A percentile compares a stretch with the other conserved stretches of the same genome.
Conservation (phyloP, 352 stramenopile species). For the Halophytophthora batemanensis region DNA sequence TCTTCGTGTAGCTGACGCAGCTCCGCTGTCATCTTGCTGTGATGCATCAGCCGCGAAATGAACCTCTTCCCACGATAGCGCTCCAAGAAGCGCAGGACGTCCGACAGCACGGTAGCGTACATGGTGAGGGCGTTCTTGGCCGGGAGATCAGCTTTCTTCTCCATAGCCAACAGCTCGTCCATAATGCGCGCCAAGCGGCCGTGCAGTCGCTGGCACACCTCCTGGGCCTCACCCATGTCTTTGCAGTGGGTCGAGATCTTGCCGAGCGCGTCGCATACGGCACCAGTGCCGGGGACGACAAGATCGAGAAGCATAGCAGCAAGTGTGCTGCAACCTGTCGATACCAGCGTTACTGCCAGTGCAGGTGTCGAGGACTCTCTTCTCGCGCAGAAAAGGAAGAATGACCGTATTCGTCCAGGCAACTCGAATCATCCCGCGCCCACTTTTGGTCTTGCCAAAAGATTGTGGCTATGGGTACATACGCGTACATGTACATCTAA, state of each 20-base stretch:
- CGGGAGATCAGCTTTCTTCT: constrained; percentile 2
- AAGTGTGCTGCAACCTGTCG: no score
- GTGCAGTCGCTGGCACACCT: constrained; percentile 5
- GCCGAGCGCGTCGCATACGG: constrained; percentile 1
- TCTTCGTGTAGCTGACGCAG: constrained; percentile 16
- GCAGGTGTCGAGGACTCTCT: no score
- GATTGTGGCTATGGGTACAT: no score
- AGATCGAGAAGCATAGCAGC: constrained; percentile 1
- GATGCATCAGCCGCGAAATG: neutral
- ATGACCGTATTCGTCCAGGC: no score
- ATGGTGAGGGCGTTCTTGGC: constrained; percentile 4
- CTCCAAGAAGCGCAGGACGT: neutral
- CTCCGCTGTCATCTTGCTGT: constrained; percentile 11
- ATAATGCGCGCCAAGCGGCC: constrained; percentile 5
- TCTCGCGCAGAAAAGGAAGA: no score
- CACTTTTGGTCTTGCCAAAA: no score
- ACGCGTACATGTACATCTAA: no score
- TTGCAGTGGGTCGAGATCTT: constrained; percentile 4
- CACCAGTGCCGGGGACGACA: constrained; percentile 8
- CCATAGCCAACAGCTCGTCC: constrained; percentile 4
- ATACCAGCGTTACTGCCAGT: no score
- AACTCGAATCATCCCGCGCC: no score
- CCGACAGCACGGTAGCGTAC: constrained; percentile 1
- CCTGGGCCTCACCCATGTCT: constrained; percentile 17
- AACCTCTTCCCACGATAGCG: neutral